These are phyloP conservation scores for Allium cepa DNA, from an alignment of 106 monocot species.

Conservation along the genomic window DNA sequence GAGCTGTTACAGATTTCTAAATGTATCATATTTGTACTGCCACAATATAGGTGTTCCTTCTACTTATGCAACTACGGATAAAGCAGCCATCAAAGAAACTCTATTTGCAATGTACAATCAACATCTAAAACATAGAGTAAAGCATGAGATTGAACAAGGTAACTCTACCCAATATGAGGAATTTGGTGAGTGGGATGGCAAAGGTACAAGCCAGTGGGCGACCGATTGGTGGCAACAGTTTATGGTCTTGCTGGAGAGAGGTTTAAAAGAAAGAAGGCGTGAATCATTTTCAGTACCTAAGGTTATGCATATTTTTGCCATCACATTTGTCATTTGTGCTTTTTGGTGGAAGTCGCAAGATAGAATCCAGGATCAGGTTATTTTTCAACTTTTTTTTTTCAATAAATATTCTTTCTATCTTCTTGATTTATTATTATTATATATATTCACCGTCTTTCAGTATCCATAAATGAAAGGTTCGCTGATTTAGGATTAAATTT, in stretches of 20 bases:
- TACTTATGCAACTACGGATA: neutral
- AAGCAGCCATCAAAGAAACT: slow-evolving; percentile 25
- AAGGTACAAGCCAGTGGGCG: slow-evolving; percentile 19
- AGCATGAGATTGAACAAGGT: slow-evolving; percentile 18
- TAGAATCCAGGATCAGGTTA: slow-evolving; percentile 47
- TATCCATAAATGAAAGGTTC: neutral
- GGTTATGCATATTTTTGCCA: slow-evolving; percentile 25
- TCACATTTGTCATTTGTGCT: slow-evolving; percentile 27
- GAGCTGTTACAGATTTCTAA: neutral
- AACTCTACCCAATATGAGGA: neutral
- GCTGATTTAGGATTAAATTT: neutral
- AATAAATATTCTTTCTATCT: no score
- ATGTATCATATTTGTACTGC: neutral
- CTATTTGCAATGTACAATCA: slow-evolving; percentile 21
- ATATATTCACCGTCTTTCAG: neutral
- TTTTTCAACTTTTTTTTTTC: no score
- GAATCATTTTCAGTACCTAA: slow-evolving; percentile 39
- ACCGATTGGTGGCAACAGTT: slow-evolving; percentile 63
- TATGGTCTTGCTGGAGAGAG: slow-evolving; percentile 37
- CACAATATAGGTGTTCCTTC: slow-evolving; percentile 4
- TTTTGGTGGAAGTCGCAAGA: slow-evolving; percentile 42
- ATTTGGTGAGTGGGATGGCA: slow-evolving; percentile 2
- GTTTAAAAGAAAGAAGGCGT: slow-evolving; percentile 57
- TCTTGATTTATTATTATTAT: neutral
- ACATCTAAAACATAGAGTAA: slow-evolving; percentile 8